Percentiles rank a stretch among this genome's conserved stretches.
phyloP scores from a whole-genome alignment of 73 alveolate species.

The Uronychia binucleata region DNA sequence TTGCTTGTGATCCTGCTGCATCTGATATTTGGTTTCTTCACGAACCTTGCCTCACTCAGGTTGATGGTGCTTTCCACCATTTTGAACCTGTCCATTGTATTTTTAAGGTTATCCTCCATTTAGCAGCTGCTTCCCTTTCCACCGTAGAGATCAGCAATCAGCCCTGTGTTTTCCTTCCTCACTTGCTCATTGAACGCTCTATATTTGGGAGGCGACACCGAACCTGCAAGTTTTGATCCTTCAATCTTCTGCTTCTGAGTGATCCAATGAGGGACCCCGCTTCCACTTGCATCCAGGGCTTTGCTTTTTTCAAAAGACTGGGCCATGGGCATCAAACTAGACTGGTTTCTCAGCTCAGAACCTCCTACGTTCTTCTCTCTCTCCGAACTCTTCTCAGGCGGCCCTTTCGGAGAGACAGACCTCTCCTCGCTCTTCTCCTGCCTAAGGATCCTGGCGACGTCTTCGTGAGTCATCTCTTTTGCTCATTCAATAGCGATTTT shows the following conservation, averaged over 20 bases:
- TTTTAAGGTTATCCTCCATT: neutral
- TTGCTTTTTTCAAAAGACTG: neutral
- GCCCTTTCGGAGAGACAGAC: no score
- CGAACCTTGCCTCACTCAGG: neutral
- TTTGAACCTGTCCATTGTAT: neutral
- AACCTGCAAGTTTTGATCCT: no score
- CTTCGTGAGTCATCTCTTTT: neutral
- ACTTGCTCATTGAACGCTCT: neutral
- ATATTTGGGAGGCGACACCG: neutral
- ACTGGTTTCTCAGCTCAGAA: neutral
- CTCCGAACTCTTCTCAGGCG: no score
- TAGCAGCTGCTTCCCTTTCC: neutral
- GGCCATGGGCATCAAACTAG: neutral
- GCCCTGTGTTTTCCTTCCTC: neutral
- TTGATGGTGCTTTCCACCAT: neutral
- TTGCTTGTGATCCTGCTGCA: neutral
- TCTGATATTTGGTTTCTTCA: neutral
- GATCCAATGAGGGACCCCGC: neutral
- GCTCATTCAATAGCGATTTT: neutral
- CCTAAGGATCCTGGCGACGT: no score
- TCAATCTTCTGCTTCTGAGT: neutral
- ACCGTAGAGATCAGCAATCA: neutral
- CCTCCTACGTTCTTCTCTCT: neutral
- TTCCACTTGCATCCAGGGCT: neutral
- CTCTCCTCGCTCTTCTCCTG: no score